Base-by-base conservation (phyloP, 1,284 basidiomycete genomes). In the Ceratobasidium sp. region DNA sequence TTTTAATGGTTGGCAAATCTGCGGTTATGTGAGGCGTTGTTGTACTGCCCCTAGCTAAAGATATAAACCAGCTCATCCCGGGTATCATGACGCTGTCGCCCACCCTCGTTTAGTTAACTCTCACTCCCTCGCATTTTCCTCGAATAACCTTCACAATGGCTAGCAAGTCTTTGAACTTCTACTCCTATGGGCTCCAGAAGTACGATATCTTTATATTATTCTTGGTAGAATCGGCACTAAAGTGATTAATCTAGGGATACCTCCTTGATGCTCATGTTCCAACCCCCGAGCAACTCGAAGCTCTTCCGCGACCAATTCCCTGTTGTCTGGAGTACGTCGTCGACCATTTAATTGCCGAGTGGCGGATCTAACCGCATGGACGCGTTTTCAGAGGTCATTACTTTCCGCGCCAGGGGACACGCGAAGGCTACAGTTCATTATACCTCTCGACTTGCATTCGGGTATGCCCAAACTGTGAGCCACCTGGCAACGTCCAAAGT, bases 151-250 rank as follows among this genome's bases (percentile, higher is more conserved):
- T 33, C 36, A 41, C 5, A 44, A 69, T 69, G 65, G 36, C 51
- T 5, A 54, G 33, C 19, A 69, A 69, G 45, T 56, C 65, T 11
- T 56, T 69, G 51, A 69, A 69, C 29, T 24, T 69, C 36, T 69
- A 69, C 44, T 31, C 51, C 15, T 69, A 69, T 44, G 53, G 51
- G 6, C 65, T 69, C 27, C 51, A 51, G 15, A 44, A 69, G 65
- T 69, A 31, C 44, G 53, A 41, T 41, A 41, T 41, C 36, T 11
- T 11, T 11, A 41, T 5, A 41, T 41, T 41, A n/a, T n/a, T n/a
- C n/a, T n/a, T n/a, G n/a, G 85, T 86, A 75, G 87, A 85, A 69
- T 87, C 87, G 36, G 4, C 6, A 41, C 36, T 41, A 41, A 41
- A 5, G 11, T 5, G 6, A 41, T 11, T 11, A 41, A 41, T 11